Percentiles rank a stretch among this genome's conserved stretches.
Conservation (phyloP, 2,329 filamentous ascomycete genomes). For the Hymenotorrendiella dingleyae region DNA sequence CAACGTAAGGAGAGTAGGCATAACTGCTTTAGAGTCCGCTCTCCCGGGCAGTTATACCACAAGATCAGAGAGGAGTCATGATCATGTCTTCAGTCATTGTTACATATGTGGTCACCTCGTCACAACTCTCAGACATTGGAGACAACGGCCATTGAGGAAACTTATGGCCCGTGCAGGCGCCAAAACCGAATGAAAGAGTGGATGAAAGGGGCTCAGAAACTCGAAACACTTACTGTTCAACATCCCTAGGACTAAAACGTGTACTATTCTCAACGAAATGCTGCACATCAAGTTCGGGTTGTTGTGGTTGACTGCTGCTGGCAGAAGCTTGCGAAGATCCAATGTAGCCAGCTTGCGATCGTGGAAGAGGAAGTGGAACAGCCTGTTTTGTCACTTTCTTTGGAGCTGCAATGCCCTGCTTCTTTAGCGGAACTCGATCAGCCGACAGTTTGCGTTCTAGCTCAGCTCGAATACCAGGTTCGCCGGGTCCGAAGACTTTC, state of each 20-base stretch:
- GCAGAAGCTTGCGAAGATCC: slow-evolving; percentile 18
- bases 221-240: no score
- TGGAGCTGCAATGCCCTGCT: slow-evolving; percentile 31
- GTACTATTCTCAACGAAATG: slow-evolving; percentile 62
- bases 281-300: slow-evolving; percentile 30
- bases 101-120: no score
- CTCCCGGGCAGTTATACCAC: no score
- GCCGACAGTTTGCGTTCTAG: slow-evolving; percentile 58
- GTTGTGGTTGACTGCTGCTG: slow-evolving; percentile 3
- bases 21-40: no score
- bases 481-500: slow-evolving; percentile 61
- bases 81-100: no score
- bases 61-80: no score
- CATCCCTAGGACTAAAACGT: slow-evolving; percentile 58
- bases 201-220: no score
- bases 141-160: no score
- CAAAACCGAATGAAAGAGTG: no score
- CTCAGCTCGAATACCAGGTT: slow-evolving; percentile 43
- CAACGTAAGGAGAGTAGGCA: no score
- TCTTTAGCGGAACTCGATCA: slow-evolving; percentile 52
- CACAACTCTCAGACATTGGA: no score
- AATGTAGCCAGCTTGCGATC: slow-evolving; percentile 21
- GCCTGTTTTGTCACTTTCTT: slow-evolving; percentile 47
- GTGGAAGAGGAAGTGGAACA: slow-evolving; percentile 42
- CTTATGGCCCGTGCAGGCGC: no score